These are phyloP conservation scores for Hyphopichia fennica DNA, from an alignment of 1,139 yeast genomes.

Conservation along the genomic window DNA sequence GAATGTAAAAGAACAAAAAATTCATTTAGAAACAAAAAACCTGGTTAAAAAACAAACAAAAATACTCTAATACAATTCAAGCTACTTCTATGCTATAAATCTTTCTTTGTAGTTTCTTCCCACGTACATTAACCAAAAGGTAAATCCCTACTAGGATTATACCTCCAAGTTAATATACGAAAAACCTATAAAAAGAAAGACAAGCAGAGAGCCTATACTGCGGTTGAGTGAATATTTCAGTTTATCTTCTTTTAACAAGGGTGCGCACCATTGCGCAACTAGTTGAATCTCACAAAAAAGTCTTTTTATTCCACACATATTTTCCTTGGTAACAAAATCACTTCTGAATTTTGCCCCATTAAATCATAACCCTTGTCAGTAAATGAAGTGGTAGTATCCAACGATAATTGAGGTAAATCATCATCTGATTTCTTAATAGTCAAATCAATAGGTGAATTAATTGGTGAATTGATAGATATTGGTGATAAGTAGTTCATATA, in stretches of 20 bases:
- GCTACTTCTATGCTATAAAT: slow-evolving; percentile 43
- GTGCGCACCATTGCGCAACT: slow-evolving; percentile 1
- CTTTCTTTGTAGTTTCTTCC: no score
- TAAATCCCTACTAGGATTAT: slow-evolving; percentile 14
- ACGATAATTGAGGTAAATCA: slow-evolving; percentile 12
- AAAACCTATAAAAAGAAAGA: slow-evolving; percentile 6
- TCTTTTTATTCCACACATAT: neutral
- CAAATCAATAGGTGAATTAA: slow-evolving; percentile 43
- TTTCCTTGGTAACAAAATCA: slow-evolving; percentile 36
- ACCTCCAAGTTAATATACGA: slow-evolving; percentile 24
- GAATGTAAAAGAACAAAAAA: slow-evolving; percentile 7
- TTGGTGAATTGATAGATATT: slow-evolving; percentile 44
- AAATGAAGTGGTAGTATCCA: slow-evolving; percentile 8
- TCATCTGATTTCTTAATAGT: slow-evolving; percentile 27
- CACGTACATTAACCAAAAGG: slow-evolving; percentile 27
- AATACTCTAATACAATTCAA: slow-evolving; percentile 5
- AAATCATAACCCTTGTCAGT: slow-evolving; percentile 28
- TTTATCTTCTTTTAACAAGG: slow-evolving; percentile 1
- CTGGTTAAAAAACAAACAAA: neutral
- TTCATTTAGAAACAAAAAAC: neutral
- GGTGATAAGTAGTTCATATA: slow-evolving; percentile 46
- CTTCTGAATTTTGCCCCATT: slow-evolving; percentile 56
- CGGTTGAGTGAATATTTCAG: no score
- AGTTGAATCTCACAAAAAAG: neutral
- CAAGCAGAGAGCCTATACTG: slow-evolving; percentile 38